Percentiles rank a stretch among this genome's conserved stretches.
Conservation (phyloP, 768 basidiomycete genomes). For the Panaeolus papilionaceus region DNA sequence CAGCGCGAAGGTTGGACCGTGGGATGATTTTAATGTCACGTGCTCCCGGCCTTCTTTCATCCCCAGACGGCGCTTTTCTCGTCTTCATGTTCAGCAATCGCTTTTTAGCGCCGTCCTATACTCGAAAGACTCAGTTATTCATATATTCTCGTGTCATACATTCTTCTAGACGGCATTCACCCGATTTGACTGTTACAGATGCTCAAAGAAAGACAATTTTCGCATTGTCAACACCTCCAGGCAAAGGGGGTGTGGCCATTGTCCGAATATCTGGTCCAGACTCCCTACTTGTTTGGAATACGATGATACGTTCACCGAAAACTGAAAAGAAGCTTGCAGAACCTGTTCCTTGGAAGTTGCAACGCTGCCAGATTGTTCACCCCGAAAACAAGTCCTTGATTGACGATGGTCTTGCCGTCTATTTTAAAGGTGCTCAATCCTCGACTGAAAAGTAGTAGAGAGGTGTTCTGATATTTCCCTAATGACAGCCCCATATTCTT, state of each 20-base stretch:
- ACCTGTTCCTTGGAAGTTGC: conserved; percentile 71
- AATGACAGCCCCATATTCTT: conserved; percentile 72
- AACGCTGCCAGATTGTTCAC: conserved; percentile 72
- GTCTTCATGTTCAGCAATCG: conserved; percentile 9
- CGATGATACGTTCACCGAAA: conserved; percentile 53
- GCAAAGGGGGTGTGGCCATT: conserved; percentile 84
- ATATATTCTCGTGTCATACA: conserved; percentile 2
- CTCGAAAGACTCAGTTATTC: background rate
- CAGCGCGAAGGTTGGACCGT: background rate
- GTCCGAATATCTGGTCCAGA: conserved; percentile 85
- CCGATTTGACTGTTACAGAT: conserved; percentile 41
- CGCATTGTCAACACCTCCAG: conserved; percentile 87
- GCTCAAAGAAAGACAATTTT: conserved; percentile 82
- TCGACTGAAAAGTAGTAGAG: background rate
- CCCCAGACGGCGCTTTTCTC: conserved; percentile 2
- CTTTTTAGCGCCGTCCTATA: background rate
- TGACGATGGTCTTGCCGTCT: conserved; percentile 84
- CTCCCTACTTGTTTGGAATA: conserved; percentile 64
- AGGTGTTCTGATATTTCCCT: conserved; percentile 14
- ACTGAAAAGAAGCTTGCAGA: conserved; percentile 20
- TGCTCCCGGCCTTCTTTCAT: conserved; percentile 7
- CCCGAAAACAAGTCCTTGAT: conserved; percentile 65
- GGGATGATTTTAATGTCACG: conserved; percentile 13
- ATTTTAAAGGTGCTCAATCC: conserved; percentile 68
- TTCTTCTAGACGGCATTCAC: conserved; percentile 15